Percentiles rank a stretch among this genome's conserved stretches.
Conservation (phyloP, 2,329 filamentous ascomycete species). For the Arthrocladium fulminans region DNA sequence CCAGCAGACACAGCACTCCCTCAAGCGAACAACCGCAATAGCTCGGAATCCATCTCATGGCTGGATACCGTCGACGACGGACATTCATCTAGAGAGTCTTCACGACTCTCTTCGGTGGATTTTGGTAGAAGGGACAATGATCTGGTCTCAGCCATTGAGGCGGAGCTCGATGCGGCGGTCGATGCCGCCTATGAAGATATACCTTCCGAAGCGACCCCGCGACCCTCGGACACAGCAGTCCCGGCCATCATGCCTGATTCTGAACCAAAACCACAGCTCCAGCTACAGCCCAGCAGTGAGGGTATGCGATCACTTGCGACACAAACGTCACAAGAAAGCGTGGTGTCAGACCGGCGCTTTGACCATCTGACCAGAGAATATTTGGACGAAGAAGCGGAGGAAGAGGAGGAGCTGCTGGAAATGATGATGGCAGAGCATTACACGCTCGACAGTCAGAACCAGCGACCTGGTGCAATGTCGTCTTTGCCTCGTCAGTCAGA, state of each 20-base stretch:
- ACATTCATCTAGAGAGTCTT: constrained; percentile 67
- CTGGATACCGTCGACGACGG: constrained; percentile 88
- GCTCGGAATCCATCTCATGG: constrained; percentile 81
- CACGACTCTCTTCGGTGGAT: constrained; percentile 36
- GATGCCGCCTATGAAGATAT: constrained; percentile 71
- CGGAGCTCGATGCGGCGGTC: constrained; percentile 90
- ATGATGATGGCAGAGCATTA: constrained; percentile 84
- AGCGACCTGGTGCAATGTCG: constrained; percentile 40
- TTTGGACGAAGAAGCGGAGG: constrained; percentile 57
- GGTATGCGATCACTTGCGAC: constrained; percentile 25
- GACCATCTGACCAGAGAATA: constrained; percentile 39
- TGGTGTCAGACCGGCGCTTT: not conserved
- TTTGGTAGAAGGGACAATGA: constrained; percentile 11
- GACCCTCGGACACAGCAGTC: constrained; percentile 55
- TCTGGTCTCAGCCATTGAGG: constrained; percentile 38
- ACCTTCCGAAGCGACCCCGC: constrained; percentile 34
- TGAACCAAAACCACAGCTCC: constrained; percentile 55
- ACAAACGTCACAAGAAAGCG: constrained; percentile 1
- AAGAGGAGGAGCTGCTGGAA: constrained; percentile 68
- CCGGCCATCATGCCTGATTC: constrained; percentile 48
- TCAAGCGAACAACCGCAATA: constrained; percentile 28
- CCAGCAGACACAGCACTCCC: not conserved
- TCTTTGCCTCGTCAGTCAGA: constrained; percentile 65
- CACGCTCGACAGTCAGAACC: constrained; percentile 60
- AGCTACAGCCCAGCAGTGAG: constrained; percentile 45